These are phyloP conservation scores for Mycena citricolor DNA, from an alignment of 1,284 basidiomycete genomes.

Conservation along the genomic window DNA sequence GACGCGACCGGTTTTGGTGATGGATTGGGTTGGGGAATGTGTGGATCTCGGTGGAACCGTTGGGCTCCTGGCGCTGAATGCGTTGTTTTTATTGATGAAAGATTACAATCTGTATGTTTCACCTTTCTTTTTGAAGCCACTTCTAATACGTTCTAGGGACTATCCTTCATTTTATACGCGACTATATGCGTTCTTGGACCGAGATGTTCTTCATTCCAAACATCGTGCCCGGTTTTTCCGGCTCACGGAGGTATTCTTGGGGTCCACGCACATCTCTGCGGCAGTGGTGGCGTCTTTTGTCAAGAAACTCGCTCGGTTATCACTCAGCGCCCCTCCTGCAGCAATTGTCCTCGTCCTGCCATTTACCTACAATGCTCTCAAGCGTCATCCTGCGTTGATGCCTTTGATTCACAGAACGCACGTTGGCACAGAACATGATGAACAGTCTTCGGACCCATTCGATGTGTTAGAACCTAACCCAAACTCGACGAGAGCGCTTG, in stretches of 20 bases:
- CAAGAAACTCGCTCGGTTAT: slow-evolving; percentile 86
- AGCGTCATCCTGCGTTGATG: slow-evolving; percentile 91
- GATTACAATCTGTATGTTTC: slow-evolving; percentile 86
- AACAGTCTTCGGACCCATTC: slow-evolving; percentile 65
- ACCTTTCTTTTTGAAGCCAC: slow-evolving; percentile 1
- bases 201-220: slow-evolving; percentile 86
- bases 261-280: slow-evolving; percentile 89
- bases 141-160: slow-evolving; percentile 55
- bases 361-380: slow-evolving; percentile 94
- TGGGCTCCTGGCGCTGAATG: slow-evolving; percentile 91
- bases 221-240: slow-evolving; percentile 96
- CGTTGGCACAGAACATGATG: slow-evolving; percentile 41
- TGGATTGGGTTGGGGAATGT: slow-evolving; percentile 92
- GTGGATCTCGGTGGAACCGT: slow-evolving; percentile 85
- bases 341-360: slow-evolving; percentile 91
- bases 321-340: slow-evolving; percentile 84
- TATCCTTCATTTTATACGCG: slow-evolving; percentile 95
- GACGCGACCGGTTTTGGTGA: slow-evolving; percentile 77
- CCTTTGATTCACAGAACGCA: slow-evolving; percentile 83
- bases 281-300: slow-evolving; percentile 91
- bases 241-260: slow-evolving; percentile 86
- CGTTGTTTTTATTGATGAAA: slow-evolving; percentile 88
- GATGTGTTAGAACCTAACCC: slow-evolving; percentile 70
- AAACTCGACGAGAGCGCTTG: slow-evolving; percentile 74
- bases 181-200: slow-evolving; percentile 88